Evolutionary conservation across 2,329 filamentous ascomycete genomes (phyloP).

Genomic region (Microsporum ferrugineum): DNA sequence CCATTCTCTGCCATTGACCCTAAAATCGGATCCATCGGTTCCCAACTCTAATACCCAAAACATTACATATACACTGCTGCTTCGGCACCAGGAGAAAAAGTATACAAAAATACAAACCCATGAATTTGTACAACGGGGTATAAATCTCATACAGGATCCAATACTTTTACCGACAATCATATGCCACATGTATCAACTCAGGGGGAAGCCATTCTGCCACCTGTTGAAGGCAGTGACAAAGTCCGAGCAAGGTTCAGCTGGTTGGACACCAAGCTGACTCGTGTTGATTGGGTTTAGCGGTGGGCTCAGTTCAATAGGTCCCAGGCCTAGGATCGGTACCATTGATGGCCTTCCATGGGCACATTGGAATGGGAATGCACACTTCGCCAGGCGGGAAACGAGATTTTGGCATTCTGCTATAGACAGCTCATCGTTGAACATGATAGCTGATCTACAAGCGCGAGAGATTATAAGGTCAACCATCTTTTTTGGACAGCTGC

Average conservation of each 20-base stretch:
- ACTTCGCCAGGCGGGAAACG: conserved; percentile 29
- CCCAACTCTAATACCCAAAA: not conserved
- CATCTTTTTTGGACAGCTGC: conserved; percentile 61
- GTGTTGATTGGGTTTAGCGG: not conserved
- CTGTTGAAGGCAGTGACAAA: conserved; percentile 3
- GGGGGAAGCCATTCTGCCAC: not conserved
- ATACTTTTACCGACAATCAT: not conserved
- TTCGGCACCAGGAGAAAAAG: not conserved
- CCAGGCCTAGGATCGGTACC: conserved; percentile 33
- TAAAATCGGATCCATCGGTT: not conserved
- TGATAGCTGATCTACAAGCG: conserved; percentile 39
- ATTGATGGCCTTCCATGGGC: conserved; percentile 41
- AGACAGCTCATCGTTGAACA: conserved; percentile 39
- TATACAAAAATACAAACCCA: not conserved
- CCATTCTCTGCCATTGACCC: not conserved
- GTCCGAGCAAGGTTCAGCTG: not conserved
- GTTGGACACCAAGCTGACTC: not conserved
- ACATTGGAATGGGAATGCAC: conserved; percentile 40
- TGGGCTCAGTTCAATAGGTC: not conserved
- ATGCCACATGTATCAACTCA: not conserved
- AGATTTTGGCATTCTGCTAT: conserved; percentile 30
- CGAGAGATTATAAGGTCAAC: conserved; percentile 49
- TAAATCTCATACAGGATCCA: not conserved
- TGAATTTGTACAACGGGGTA: not conserved
- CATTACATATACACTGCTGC: not conserved